These are phyloP conservation scores for Apiospora phragmitis DNA, from an alignment of 2,329 filamentous ascomycete genomes.

Conservation along the genomic window DNA sequence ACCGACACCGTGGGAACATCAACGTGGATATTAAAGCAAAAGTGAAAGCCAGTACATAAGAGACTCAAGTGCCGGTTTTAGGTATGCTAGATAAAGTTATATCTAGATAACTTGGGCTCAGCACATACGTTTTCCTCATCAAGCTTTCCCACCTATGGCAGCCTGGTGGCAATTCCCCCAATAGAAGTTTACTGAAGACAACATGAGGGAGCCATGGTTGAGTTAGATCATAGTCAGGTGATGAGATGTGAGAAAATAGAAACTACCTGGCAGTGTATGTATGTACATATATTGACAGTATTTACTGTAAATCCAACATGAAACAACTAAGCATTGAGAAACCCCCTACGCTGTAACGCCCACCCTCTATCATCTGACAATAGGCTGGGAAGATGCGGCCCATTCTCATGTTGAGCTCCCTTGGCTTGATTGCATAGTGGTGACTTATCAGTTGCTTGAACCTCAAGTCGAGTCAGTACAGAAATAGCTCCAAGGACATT, in stretches of 20 bases:
- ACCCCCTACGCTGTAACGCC: neutral
- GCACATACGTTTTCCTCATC: too few species aligned
- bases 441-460: neutral
- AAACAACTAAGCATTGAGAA: neutral
- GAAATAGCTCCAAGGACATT: neutral
- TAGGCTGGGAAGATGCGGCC: neutral
- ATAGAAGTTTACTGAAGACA: too few species aligned
- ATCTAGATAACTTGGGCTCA: too few species aligned
- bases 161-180: too few species aligned
- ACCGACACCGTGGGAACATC: too few species aligned
- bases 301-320: neutral
- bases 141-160: too few species aligned
- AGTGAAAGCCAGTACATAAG: too few species aligned
- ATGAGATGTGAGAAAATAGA: fast-evolving
- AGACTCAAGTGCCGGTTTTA: too few species aligned
- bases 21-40: too few species aligned
- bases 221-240: too few species aligned
- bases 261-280: neutral
- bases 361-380: neutral
- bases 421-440: neutral
- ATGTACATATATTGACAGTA: neutral
- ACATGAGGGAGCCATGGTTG: too few species aligned
- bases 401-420: neutral
- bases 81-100: too few species aligned
- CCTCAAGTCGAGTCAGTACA: neutral